Base-by-base conservation (phyloP, 1,284 basidiomycete genomes). In the Tetrapyrgos nigripes region DNA sequence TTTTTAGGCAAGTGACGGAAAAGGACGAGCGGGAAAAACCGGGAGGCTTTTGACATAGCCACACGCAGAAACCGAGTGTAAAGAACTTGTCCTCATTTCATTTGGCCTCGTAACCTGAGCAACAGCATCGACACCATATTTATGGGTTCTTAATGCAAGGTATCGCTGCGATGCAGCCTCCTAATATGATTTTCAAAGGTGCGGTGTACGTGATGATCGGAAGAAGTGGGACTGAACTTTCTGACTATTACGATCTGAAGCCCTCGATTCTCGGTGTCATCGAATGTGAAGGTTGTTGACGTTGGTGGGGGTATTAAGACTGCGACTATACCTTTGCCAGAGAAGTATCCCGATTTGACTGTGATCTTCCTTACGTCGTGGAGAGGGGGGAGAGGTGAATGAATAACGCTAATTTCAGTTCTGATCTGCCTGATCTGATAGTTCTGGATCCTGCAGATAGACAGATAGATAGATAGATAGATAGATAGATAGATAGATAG, bases 241-340 rank as follows among this genome's bases (percentile, higher is more conserved):
- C 14, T 29, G 14, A 48, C 27, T n/a, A 14, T 5, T 13, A 47
- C 14, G 8, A 8, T 33, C 14, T 40, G 13, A 11, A 40, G 78
- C 68, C 0, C 75, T 72, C 56, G 67, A 75, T 23, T 80, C 1
- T 51, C 63, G 1, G 64, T 81, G 3, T 60, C 70, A 0, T 10
- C 57, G 6, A 71, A 61, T 9, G 65, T 75, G 2, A 26, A 73
- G 5, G 64, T 82, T 9, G 79, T 82, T 14, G 80, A 81, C 53
- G 77, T 81, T 13, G 79, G 78, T 28, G 76, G 78, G 3, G 78
- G 79, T 0, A 66, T 76, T 21, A 79, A 79, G 4, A 68, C 66
- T n/a, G 63, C 69, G 6, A 57, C 71, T 5, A 52, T 78, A 3
- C 40, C 63, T 4, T 35, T 81, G 5, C 70, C 72, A 0, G 58